Evolutionary conservation across 768 basidiomycete genomes (phyloP).

Genomic region (Russula compacta): DNA sequence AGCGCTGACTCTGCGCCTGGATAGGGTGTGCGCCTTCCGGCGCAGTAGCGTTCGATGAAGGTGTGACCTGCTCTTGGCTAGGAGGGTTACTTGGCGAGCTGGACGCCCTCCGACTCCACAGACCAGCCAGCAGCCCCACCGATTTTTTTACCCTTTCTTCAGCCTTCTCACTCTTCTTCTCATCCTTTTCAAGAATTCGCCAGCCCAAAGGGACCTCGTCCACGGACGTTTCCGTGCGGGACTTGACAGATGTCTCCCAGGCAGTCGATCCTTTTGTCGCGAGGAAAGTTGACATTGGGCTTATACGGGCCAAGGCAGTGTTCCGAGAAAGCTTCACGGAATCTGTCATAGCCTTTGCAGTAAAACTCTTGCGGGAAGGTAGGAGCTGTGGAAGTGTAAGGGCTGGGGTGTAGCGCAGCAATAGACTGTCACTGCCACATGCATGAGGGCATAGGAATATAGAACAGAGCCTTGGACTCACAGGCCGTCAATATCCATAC

Average conservation of each 20-base stretch:
- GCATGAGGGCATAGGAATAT: background rate
- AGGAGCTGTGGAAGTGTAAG: constrained; percentile 40
- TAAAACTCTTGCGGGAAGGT: constrained; percentile 47
- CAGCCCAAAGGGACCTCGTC: constrained; percentile 67
- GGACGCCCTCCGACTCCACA: constrained; percentile 45
- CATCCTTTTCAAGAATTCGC: constrained; percentile 55
- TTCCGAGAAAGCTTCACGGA: constrained; percentile 59
- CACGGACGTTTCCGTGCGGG: constrained; percentile 36
- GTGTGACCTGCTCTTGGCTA: background rate
- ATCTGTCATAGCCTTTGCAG: constrained; percentile 48
- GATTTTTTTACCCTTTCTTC: constrained; percentile 41
- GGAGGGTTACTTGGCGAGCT: background rate
- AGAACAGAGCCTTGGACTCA: constrained; percentile 30
- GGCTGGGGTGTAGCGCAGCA: constrained; percentile 40
- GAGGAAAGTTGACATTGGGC: constrained; percentile 64
- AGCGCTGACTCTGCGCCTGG: background rate
- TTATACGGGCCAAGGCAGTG: constrained; percentile 39
- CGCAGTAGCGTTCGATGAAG: background rate
- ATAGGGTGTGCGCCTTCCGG: background rate
- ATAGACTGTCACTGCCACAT: constrained; percentile 31
- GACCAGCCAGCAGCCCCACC: constrained; percentile 54
- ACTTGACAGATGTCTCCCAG: constrained; percentile 64
- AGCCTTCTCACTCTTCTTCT: constrained; percentile 32
- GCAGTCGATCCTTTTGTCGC: constrained; percentile 64
- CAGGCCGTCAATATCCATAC: constrained; percentile 50